Evolutionary conservation across 768 basidiomycete genomes (phyloP), one percentile per base, ranked within the genome.

Genomic region (Suillus brevipes): DNA sequence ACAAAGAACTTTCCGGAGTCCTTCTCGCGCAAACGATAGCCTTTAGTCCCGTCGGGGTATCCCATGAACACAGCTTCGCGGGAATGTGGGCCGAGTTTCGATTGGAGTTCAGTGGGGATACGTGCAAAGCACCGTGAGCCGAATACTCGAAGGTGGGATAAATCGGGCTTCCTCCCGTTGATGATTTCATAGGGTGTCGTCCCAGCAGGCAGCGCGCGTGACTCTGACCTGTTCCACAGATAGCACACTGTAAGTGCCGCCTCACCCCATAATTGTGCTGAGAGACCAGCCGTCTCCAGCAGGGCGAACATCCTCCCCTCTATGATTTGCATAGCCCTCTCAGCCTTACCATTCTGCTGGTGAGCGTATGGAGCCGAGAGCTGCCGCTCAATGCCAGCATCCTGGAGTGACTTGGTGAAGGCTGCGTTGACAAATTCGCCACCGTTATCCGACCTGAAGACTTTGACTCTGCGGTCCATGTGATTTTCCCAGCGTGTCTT

Each of bases 131-230:
- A 71, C 0, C n/a, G 16, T 2, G 66, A 71, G 0, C 74, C 68
- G 36, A 75, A 77, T n/a, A 68, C 62, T 0, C 64, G 67, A 0
- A 77, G 62, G 6, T 65, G 62, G 1, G 70, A 34, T 0, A 77
- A 56, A 23, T 70, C 68, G 1, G 72, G 74, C 47, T 75, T 73
- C 12, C 43, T 13, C 0, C 73, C 69, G 31, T 67, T 67, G 31
- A 72, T 66, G 1, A 64, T 68, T 42, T 77, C 70, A 10, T 70
- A 64, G 3, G 75, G 74, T 0, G 73, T 77, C 0, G 25, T 50
- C 0, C 25, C 49, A 0, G 25, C 0, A 0, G 28, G 43, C 0
- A 50, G 6, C 1, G 7, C 49, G 0, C 3, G 25, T 8, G 25
- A 50, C 3, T 50, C 25, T 0, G 3, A 16, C 3, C 25, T 25